Evolutionary conservation across 2,329 filamentous ascomycete genomes (phyloP).

Genomic region (Aspergillus persii): DNA sequence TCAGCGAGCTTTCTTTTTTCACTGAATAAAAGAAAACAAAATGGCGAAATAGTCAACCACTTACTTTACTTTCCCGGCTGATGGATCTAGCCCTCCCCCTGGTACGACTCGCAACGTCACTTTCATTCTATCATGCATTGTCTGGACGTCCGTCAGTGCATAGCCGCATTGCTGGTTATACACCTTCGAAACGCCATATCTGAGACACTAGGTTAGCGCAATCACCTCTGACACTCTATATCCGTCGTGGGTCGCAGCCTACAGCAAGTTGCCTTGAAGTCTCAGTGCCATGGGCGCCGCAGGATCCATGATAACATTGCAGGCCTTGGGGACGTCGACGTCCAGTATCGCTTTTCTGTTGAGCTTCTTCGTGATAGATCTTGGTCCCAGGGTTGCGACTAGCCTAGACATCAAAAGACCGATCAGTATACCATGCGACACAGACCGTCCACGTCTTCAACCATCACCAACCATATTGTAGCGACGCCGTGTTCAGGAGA

Average conservation of each 20-base stretch:
- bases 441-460: neutral
- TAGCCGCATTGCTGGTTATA: constrained; percentile 86
- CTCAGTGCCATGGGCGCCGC: constrained; percentile 85
- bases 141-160: constrained; percentile 75
- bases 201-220: constrained; percentile 22
- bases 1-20: neutral
- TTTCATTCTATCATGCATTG: constrained; percentile 70
- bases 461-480: constrained; percentile 74
- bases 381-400: constrained; percentile 80
- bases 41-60: constrained; percentile 27
- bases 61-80: constrained; percentile 70
- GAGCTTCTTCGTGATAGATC: constrained; percentile 68
- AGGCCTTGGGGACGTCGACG: constrained; percentile 83
- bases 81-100: constrained; percentile 63
- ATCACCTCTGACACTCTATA: neutral
- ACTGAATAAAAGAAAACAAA: neutral
- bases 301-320: constrained; percentile 80
- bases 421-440: neutral
- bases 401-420: constrained; percentile 58
- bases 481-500: constrained; percentile 87
- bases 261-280: constrained; percentile 84
- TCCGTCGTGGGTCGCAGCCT: constrained; percentile 20
- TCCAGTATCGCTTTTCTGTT: constrained; percentile 83
- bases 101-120: constrained; percentile 61
- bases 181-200: constrained; percentile 78